These are phyloP conservation scores for Casuarina cunninghamiana DNA, from an alignment of 306 rosid species.

Conservation along the genomic window DNA sequence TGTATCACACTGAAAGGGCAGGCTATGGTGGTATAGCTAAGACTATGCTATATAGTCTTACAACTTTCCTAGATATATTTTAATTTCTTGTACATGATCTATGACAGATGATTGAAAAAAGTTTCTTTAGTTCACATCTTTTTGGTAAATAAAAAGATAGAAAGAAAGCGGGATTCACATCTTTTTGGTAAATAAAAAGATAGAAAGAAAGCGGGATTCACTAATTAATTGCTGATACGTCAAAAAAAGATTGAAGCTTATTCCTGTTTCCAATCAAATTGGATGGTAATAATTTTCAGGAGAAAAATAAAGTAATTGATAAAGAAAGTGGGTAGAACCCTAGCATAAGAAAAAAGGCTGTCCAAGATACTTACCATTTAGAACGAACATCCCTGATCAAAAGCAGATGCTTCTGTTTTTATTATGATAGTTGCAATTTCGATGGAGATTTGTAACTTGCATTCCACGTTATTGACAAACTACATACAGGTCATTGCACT, in stretches of 20 bases:
- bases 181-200: too few relatives aligned
- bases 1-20: background rate
- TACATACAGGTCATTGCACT: slow-evolving; percentile 63
- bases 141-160: too few relatives aligned
- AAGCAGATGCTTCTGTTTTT: background rate
- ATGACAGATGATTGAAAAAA: background rate
- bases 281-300: background rate
- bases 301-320: background rate
- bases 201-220: background rate
- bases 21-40: too few relatives aligned
- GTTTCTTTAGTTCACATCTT: background rate
- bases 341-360: background rate
- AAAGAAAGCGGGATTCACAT: background rate
- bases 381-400: background rate
- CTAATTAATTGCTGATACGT: background rate
- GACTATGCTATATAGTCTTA: background rate
- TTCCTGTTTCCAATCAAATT: background rate
- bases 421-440: background rate
- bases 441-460: background rate
- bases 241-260: background rate
- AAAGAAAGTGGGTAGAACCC: background rate
- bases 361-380: background rate
- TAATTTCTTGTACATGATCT: background rate
- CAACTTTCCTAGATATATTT: background rate
- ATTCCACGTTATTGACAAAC: slow-evolving; percentile 17